phyloP scores from a whole-genome alignment of 2,329 filamentous ascomycete species.

The Dactylonectria estremocensis region DNA sequence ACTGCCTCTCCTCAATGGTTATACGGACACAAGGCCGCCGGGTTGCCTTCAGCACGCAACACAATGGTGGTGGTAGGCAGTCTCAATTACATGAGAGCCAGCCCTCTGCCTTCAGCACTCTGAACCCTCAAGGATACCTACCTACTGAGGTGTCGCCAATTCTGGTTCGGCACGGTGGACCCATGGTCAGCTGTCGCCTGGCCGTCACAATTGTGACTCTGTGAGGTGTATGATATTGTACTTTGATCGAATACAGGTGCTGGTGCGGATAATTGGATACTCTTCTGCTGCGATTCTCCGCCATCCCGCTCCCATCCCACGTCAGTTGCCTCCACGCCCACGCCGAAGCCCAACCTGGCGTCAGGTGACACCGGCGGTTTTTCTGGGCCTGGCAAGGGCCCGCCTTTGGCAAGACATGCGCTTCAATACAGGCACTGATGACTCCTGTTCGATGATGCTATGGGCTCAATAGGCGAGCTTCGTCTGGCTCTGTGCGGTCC shows the following conservation, averaged over 20 bases:
- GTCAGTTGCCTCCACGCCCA: conserved; percentile 19
- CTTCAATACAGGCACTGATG: neutral
- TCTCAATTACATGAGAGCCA: neutral
- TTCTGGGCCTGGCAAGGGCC: conserved; percentile 4
- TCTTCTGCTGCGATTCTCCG: conserved; percentile 21
- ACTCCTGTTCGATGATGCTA: conserved; percentile 8
- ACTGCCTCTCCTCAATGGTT: neutral
- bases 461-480: neutral
- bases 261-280: conserved; percentile 6
- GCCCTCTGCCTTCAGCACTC: neutral
- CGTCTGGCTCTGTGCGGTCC: neutral
- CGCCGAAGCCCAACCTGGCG: conserved; percentile 23
- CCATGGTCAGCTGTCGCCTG: conserved; percentile 39
- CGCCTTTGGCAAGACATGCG: neutral
- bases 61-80: conserved; percentile 7
- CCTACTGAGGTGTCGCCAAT: conserved; percentile 7
- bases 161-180: conserved; percentile 40
- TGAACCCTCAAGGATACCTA: neutral
- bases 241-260: neutral
- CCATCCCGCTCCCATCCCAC: conserved; percentile 35
- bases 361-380: conserved; percentile 11
- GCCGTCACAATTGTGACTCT: conserved; percentile 30
- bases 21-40: neutral
- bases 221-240: neutral
- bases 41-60: conserved; percentile 2